Evolutionary conservation across 2,329 filamentous ascomycete species (phyloP).

Genomic region (Colletotrichum lupini): DNA sequence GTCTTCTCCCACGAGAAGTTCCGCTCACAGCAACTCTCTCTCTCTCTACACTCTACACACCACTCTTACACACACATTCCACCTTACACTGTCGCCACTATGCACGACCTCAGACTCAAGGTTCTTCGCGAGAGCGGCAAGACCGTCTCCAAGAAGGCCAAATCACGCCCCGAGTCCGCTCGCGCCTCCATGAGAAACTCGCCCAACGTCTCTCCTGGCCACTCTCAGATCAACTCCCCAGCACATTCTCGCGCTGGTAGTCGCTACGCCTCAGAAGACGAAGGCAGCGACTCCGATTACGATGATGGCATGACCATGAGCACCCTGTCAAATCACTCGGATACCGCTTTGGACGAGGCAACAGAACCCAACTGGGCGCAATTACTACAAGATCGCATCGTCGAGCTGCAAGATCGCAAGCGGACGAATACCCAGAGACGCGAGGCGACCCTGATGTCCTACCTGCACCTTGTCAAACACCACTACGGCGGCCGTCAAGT

Average conservation of each 20-base stretch:
- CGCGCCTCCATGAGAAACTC: slow-evolving; percentile 68
- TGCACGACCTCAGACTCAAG: slow-evolving; percentile 76
- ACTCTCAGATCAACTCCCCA: slow-evolving; percentile 68
- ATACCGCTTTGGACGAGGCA: slow-evolving; percentile 66
- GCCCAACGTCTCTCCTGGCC: slow-evolving; percentile 66
- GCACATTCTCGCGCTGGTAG: slow-evolving; percentile 69
- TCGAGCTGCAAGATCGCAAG: slow-evolving; percentile 80
- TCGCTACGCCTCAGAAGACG: slow-evolving; percentile 73
- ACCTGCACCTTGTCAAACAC: slow-evolving; percentile 73
- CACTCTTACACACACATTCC: neutral
- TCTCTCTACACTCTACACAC: neutral
- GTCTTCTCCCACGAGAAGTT: slow-evolving; percentile 2
- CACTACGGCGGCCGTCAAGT: slow-evolving; percentile 75
- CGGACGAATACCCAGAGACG: slow-evolving; percentile 79
- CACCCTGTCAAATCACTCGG: slow-evolving; percentile 53
- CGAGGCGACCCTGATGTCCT: slow-evolving; percentile 71
- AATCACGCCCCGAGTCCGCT: slow-evolving; percentile 65
- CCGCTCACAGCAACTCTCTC: too few relatives aligned
- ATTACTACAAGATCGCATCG: slow-evolving; percentile 73
- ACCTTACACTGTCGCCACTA: slow-evolving; percentile 43
- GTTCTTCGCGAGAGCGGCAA: slow-evolving; percentile 77
- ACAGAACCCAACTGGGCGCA: slow-evolving; percentile 69
- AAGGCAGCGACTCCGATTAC: slow-evolving; percentile 66
- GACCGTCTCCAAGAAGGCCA: slow-evolving; percentile 76
- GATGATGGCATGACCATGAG: slow-evolving; percentile 59